Evolutionary conservation across 148 eudicot genomes (phyloP).

Genomic region (Camellia sinensis): DNA sequence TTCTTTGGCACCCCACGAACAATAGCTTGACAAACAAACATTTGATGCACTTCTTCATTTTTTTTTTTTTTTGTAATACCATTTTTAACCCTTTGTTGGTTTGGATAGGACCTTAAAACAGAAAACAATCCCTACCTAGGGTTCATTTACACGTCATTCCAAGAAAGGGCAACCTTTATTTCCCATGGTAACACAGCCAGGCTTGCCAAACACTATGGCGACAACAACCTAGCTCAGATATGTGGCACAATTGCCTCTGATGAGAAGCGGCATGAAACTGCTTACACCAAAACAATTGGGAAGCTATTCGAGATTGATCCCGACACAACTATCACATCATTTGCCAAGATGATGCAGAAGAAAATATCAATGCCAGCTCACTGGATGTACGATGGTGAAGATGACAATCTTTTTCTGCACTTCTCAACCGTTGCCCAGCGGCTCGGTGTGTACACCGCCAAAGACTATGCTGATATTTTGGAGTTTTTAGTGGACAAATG

Average conservation of each 20-base stretch:
- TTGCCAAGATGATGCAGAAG: slow-evolving; percentile 42
- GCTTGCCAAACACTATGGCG: slow-evolving; percentile 37
- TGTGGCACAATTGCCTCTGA: slow-evolving; percentile 40
- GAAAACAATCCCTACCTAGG: slow-evolving; percentile 35
- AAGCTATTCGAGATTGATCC: slow-evolving; percentile 41
- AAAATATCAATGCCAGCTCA: slow-evolving; percentile 42
- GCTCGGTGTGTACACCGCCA: slow-evolving; percentile 32
- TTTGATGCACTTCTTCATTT: too few species aligned
- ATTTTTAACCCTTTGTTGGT: too few species aligned
- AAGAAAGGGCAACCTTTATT: slow-evolving; percentile 39
- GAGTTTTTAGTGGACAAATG: slow-evolving; percentile 27
- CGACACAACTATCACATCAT: slow-evolving; percentile 24
- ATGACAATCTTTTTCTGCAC: slow-evolving; percentile 29
- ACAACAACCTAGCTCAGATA: slow-evolving; percentile 32
- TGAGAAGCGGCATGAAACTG: slow-evolving; percentile 40
- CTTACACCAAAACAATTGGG: slow-evolving; percentile 33
- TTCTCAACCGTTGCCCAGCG: slow-evolving; percentile 33
- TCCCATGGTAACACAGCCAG: slow-evolving; percentile 43
- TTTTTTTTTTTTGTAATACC: too few species aligned
- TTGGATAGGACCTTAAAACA: slow-evolving; percentile 26
- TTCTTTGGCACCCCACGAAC: too few species aligned
- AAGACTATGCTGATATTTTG: slow-evolving; percentile 34
- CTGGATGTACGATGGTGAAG: slow-evolving; percentile 34
- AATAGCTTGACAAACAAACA: too few species aligned
- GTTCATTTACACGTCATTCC: slow-evolving; percentile 41